phyloP scores from a whole-genome alignment of 2,329 filamentous ascomycete genomes.

The Colletotrichum nymphaeae region DNA sequence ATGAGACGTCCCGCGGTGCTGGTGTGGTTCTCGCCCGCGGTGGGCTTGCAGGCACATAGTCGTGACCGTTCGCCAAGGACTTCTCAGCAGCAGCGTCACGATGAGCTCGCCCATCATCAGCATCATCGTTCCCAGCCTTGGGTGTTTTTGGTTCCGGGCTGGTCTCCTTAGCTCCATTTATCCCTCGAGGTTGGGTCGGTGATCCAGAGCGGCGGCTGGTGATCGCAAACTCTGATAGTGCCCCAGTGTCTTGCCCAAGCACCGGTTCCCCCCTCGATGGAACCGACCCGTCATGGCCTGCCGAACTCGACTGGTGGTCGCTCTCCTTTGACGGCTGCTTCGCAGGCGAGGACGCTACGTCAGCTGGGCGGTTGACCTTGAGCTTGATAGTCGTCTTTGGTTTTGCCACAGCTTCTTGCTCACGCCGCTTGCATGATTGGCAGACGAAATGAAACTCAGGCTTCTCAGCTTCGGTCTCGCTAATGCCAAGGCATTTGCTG shows the following conservation, averaged over 20 bases:
- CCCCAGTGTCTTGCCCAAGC: background rate
- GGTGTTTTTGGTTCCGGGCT: constrained; percentile 17
- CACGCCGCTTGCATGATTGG: constrained; percentile 77
- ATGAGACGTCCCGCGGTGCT: constrained; percentile 13
- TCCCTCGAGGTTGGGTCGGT: background rate
- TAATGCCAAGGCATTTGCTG: constrained; percentile 88
- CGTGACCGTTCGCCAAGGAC: background rate
- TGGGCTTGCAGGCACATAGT: background rate
- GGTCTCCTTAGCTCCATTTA: background rate
- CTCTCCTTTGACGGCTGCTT: background rate
- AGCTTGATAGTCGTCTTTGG: constrained; percentile 63
- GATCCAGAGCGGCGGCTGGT: background rate
- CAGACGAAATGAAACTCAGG: constrained; percentile 92
- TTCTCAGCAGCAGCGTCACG: background rate
- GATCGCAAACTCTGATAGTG: background rate
- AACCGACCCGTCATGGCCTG: background rate
- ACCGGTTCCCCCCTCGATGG: background rate
- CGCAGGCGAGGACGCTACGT: background rate
- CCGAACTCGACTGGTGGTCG: background rate
- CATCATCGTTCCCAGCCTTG: background rate
- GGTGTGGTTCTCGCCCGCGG: constrained; percentile 13
- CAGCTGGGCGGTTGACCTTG: constrained; percentile 53
- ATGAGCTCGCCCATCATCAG: background rate
- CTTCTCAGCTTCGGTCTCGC: constrained; percentile 81
- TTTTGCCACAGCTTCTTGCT: constrained; percentile 73